Conservation (phyloP, 176 grass and related monocot genomes). For the Carex scoparia region DNA sequence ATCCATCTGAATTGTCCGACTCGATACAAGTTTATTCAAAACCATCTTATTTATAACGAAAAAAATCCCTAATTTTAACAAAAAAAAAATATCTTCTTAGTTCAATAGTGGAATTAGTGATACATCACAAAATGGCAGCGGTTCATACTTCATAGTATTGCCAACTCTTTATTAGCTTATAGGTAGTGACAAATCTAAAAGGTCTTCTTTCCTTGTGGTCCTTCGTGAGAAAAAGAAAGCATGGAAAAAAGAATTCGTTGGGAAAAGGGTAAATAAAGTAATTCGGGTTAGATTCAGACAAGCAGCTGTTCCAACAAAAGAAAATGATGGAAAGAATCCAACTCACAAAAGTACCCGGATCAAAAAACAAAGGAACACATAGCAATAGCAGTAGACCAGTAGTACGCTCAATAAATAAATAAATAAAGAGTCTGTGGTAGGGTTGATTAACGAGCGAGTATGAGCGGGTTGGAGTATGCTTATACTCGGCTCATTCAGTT, state of each 20-base stretch:
- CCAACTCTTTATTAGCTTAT: background rate
- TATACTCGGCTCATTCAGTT: no score
- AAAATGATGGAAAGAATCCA: conserved; percentile 26
- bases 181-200: background rate
- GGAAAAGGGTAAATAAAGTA: background rate
- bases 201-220: background rate
- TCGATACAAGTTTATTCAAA: background rate
- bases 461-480: no score
- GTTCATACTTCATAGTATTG: no score
- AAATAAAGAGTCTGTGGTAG: no score
- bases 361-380: background rate
- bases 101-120: no score
- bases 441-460: no score
- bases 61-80: background rate
- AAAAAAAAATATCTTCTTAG: no score
- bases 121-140: no score
- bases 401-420: background rate
- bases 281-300: background rate
- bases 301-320: conserved; percentile 14
- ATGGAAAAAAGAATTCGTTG: background rate
- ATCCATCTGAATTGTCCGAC: background rate
- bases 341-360: background rate
- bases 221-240: background rate
- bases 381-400: no score
- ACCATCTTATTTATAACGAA: background rate